Conservation (phyloP, 2,329 filamentous ascomycete genomes). For the Aspergillus novofumigatus region DNA sequence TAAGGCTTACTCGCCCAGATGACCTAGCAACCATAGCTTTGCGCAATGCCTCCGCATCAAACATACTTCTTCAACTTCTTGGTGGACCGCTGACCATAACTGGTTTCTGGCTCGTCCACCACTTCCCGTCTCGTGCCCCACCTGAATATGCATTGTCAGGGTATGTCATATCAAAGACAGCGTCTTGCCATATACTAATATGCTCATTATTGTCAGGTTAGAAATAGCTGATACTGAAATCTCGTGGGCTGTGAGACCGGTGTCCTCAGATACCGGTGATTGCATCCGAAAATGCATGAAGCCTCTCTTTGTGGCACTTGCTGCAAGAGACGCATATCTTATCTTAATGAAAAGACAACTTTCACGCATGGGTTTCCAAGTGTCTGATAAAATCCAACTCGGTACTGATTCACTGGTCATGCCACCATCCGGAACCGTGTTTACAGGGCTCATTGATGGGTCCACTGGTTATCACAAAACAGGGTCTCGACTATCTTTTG, state of each 20-base stretch:
- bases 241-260: conserved; percentile 24
- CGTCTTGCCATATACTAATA: background rate
- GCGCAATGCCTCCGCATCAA: conserved; percentile 41
- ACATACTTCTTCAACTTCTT: conserved; percentile 41
- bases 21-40: conserved; percentile 45
- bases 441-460: conserved; percentile 12
- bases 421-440: conserved; percentile 9
- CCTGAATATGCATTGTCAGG: conserved; percentile 58
- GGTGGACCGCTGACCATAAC: conserved; percentile 49
- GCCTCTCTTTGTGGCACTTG: conserved; percentile 30
- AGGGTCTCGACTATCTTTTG: conserved; percentile 14
- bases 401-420: conserved; percentile 9
- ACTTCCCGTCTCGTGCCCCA: conserved; percentile 57
- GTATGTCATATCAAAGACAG: conserved; percentile 39
- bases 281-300: conserved; percentile 25
- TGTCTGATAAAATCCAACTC: conserved; percentile 8
- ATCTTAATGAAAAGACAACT: conserved; percentile 27
- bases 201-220: conserved; percentile 21
- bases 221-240: conserved; percentile 23
- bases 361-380: conserved; percentile 18
- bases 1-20: conserved; percentile 30
- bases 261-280: conserved; percentile 29
- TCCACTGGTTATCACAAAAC: conserved; percentile 15
- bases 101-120: conserved; percentile 58
- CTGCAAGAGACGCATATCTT: conserved; percentile 31